Base-by-base conservation (phyloP, 1,139 yeast species). In the Kluyveromyces marxianus region DNA sequence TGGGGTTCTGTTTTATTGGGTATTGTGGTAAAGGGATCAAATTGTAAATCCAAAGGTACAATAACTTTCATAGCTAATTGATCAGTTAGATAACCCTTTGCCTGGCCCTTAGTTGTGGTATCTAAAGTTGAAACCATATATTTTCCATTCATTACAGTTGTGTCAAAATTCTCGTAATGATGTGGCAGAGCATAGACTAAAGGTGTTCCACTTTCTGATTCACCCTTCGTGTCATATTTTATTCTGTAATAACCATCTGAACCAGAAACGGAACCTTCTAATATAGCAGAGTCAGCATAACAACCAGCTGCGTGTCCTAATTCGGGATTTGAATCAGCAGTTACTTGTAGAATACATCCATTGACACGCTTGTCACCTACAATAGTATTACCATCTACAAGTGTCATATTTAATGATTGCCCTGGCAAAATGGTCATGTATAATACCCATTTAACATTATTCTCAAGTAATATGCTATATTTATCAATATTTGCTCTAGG, bases 81-180 rank as follows among this genome's bases (percentile, higher is more conserved):
- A 42, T 73, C 67, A 2, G 84, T 75, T 4, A 72, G 59, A 54
- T 72, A 81, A 0, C 81, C 86, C 37, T 66, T 69, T 81, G 84
- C 83, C 3, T 57, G 60, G 8, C 95, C 95, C 56, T 77, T 79
- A 0, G 85, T 79, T 0, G 90, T 79, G 0, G 90, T 81, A 51
- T 79, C 86, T 39, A 84, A 59, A 1, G 50, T 52, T 35, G 82
- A 55, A 6, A 68, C 69, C 0, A 77, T 68, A 77, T 68, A 7
- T 47, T 52, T 8, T 51, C 42, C 1, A 54, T 48, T 2, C n/a
- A 47, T 50, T 58, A 2, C 44, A 41, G 25, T 14, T 14, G 54
- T 41, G 14, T 68, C 60, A 45, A 81, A 69, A 0, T 75, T 66
- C 25, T 70, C 71, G 47, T 75, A 77, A 53, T 83, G 92, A 58